Evolutionary conservation across 148 eudicot species (phyloP), one percentile per base, ranked within the genome.

Genomic region (Cornus kousa): DNA sequence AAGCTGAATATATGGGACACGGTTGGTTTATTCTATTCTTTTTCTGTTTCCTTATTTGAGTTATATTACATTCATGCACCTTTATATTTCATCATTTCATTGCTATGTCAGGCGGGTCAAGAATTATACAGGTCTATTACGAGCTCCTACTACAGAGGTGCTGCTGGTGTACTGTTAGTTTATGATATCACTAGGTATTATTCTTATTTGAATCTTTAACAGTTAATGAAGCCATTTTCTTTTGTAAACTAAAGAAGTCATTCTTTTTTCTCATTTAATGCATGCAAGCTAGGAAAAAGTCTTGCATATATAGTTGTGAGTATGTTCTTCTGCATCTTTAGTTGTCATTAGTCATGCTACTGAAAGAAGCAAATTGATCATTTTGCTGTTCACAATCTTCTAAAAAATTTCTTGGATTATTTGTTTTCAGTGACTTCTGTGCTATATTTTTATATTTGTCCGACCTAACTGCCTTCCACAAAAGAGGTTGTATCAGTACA

Each of bases 1-100:
- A 90, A 90, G 76, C 83, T 90, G 79, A 91, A 90, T 82, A 90
- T 90, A 24, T 90, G 90, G 90, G 90, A 87, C 83, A 87, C 90
- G 81, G 90, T 87, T 60, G 85, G 46, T 68, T 4, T 19, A 46
- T 24, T 24, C 57, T 48, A 5, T 79, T 39, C 46, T 14, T 2
- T 67, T 23, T 64, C 5, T 5, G 66, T 62, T 62, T 19, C 23
- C 4, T 62, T 62, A 19, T 62, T 62, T 19, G 1, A 6, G 0
- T 20, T 4, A 62, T 62, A n/a, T 53, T 7, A 43, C 10, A 43
- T 43, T 43, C 48, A 43, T 43, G 19, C 59, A 53, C 17, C 2
- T 11, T 53, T 53, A 62, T 6, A 2, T 19, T 48, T 5, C 3
- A 57, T 80, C 20, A 67, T 78, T 43, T 48, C 39, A 39, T 68